A percentile compares a stretch with the other conserved stretches of the same genome.
Conservation (phyloP, 371 early-diverging fungal species). For the Smittium culicis region DNA sequence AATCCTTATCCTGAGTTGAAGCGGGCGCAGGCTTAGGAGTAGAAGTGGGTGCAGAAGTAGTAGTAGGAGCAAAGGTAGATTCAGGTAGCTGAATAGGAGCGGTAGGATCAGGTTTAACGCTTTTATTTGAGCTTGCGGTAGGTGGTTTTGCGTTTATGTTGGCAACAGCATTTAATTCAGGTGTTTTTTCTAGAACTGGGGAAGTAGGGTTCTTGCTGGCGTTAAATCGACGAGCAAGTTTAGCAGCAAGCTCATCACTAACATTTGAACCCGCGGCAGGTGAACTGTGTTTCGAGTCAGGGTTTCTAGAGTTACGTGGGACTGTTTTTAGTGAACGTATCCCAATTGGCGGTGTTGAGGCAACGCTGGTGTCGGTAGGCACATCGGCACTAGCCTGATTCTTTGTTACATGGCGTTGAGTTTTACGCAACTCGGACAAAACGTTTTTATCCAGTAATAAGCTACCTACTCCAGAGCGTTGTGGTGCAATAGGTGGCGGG, state of each 20-base stretch:
- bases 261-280: neutral
- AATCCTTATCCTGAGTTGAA: too few species aligned
- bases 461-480: neutral
- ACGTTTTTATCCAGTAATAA: neutral
- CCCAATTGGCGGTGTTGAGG: neutral
- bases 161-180: neutral
- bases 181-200: slow-evolving; percentile 3
- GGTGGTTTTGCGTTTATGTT: neutral
- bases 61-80: neutral
- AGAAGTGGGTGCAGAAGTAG: too few species aligned
- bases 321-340: neutral
- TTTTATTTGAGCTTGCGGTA: neutral
- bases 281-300: neutral
- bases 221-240: slow-evolving; percentile 9
- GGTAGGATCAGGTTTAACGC: neutral
- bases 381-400: neutral
- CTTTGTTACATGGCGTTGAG: neutral
- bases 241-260: slow-evolving; percentile 11
- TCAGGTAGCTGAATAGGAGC: neutral
- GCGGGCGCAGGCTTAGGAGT: too few species aligned
- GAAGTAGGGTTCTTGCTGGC: slow-evolving; percentile 7
- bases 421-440: neutral
- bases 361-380: neutral
- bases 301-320: neutral
- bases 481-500: neutral